Evolutionary conservation across 2,329 filamentous ascomycete genomes (phyloP), one percentile per base, ranked within the genome.

Genomic region (Alternaria burnsii): DNA sequence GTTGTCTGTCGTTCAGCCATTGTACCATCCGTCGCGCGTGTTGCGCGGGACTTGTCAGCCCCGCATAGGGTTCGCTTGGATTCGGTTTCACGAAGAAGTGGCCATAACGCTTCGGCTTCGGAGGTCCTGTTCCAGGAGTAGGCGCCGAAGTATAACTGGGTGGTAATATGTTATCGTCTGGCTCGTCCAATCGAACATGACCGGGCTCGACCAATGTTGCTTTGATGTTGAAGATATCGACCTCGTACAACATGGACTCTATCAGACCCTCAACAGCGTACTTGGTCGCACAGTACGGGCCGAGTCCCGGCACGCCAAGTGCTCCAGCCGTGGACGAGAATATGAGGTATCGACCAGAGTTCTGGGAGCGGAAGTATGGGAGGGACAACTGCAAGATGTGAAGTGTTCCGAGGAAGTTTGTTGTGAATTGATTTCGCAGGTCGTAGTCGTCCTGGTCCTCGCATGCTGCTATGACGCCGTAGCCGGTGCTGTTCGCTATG

Each of bases 401-500:
- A 61, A 98, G 80, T 0, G 93, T 96, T 55, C 95, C 95, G 84
- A 97, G 94, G 79, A 97, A 97, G 79, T 99, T 99, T 22, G 94
- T 97, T 83, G 96, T 93, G 80, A 98, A 97, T 79, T 98, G 95
- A 73, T 97, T 94, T 59, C 93, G 91, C 69, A 98, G 87, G 75
- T 98, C 95, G 78, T 93, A 90, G 76, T 97, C 93, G 78, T 97
- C 93, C 81, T 98, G 95, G 80, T 98, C 95, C 80, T 98, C 95
- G 79, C 94, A 97, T 1, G 94, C 90, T 28, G 93, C 94, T 69
- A 98, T 97, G 55, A 99, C 93, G 54, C 94, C 94, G 80, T 97
- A 97, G 16, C 94, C 94, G 12, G 93, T 94, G 80, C 93, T 97
- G 79, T 82, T 98, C 70, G 91, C 94, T 59, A 98, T 90, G 52